Conservation (phyloP, 345 rosid genomes). For the Diplotaxis tenuifolia region DNA sequence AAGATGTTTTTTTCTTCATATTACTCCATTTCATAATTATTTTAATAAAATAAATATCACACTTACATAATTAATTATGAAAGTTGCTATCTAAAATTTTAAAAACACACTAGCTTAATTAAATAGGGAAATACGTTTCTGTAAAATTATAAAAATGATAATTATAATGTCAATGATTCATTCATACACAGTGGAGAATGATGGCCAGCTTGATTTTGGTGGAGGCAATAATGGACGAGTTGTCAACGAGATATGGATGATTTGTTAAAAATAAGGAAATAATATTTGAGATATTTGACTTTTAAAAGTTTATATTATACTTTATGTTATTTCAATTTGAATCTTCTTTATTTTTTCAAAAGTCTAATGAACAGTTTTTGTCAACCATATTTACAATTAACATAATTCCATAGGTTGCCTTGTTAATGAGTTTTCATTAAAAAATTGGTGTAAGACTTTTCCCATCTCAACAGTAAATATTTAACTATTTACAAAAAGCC, state of each 20-base stretch:
- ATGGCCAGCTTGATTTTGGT: conserved; percentile 24
- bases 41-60: too few species aligned
- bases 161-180: conserved; percentile 21
- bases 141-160: background rate
- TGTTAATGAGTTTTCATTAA: background rate
- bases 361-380: conserved; percentile 3
- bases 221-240: conserved; percentile 17
- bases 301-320: background rate
- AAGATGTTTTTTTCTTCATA: too few species aligned
- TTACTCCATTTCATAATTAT: too few species aligned
- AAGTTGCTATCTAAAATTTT: too few species aligned
- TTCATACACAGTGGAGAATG: background rate
- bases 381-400: conserved; percentile 26
- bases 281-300: conserved; percentile 31
- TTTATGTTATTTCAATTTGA: conserved; percentile 32
- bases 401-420: background rate
- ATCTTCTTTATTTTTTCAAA: conserved; percentile 20
- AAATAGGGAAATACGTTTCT: background rate
- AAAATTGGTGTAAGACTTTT: conserved; percentile 11
- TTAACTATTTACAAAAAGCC: background rate
- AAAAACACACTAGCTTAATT: too few species aligned
- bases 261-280: background rate
- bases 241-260: conserved; percentile 32
- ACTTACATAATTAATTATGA: too few species aligned
- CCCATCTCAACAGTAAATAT: background rate